Evolutionary conservation across 2,329 filamentous ascomycete species (phyloP).

Genomic region (Ceratocystis cacaofunesta): DNA sequence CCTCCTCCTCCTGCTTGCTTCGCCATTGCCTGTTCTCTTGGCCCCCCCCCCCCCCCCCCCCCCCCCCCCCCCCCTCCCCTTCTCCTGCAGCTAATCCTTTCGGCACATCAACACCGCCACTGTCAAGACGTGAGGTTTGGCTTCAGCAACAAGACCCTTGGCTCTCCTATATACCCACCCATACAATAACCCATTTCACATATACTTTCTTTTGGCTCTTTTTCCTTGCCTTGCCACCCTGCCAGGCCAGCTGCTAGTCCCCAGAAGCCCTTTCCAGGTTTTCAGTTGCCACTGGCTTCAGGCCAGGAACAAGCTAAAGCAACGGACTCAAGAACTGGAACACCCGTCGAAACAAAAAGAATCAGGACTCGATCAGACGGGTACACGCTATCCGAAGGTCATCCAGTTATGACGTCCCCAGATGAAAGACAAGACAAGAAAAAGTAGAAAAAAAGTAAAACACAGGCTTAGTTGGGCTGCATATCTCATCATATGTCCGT

Average conservation of each 20-base stretch:
- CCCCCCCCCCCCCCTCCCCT: background rate
- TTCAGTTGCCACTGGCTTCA: background rate
- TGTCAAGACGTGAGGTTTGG: background rate
- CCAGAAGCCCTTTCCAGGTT: background rate
- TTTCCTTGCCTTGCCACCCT: background rate
- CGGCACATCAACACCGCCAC: conserved; percentile 3
- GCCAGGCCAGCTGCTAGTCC: too few relatives aligned
- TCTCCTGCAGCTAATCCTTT: background rate
- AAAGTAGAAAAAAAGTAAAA: background rate
- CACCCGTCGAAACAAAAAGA: background rate
- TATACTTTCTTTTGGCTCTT: background rate
- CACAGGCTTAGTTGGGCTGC: background rate
- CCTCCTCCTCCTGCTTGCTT: background rate
- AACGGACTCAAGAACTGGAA: background rate
- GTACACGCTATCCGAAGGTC: background rate
- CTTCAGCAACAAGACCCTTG: background rate
- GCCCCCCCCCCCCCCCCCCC: background rate
- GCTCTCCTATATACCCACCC: background rate
- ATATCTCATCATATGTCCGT: background rate
- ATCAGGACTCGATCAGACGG: background rate
- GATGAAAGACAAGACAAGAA: background rate
- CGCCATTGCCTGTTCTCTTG: background rate
- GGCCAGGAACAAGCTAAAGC: background rate
- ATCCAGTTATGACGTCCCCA: background rate
- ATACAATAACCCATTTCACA: background rate